These are phyloP conservation scores for Populus tremula DNA, from an alignment of 345 rosid genomes.

Conservation along the genomic window DNA sequence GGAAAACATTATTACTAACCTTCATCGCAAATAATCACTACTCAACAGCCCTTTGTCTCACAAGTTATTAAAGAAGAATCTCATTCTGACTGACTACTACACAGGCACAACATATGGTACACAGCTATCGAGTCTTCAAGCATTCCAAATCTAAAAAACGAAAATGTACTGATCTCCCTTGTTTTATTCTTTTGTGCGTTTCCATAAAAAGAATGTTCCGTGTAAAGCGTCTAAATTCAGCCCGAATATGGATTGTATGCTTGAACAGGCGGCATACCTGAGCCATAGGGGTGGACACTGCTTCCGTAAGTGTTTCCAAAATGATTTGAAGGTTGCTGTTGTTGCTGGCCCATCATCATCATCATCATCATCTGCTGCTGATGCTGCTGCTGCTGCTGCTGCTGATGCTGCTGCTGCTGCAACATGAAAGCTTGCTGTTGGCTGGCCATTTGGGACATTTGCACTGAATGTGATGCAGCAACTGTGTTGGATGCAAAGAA, in stretches of 20 bases:
- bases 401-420: constrained; percentile 65
- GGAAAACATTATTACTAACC: constrained; percentile 28
- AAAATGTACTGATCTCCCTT: not conserved
- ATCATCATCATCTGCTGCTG: constrained; percentile 59
- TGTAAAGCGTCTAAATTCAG: constrained; percentile 29
- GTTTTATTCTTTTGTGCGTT: not conserved
- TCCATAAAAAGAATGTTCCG: constrained; percentile 16
- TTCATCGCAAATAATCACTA: constrained; percentile 31
- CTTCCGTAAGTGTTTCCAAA: constrained; percentile 50
- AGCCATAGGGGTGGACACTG: constrained; percentile 43
- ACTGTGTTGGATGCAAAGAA: constrained; percentile 49
- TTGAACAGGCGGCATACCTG: constrained; percentile 56
- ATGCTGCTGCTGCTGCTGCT: constrained; percentile 64
- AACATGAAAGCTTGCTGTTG: constrained; percentile 68
- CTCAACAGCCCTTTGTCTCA: constrained; percentile 13
- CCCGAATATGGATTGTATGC: constrained; percentile 61
- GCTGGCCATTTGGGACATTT: constrained; percentile 67
- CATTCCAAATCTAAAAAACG: constrained; percentile 6
- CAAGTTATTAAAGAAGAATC: constrained; percentile 47
- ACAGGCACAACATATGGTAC: constrained; percentile 55
- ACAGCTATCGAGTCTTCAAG: constrained; percentile 23
- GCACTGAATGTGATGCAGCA: constrained; percentile 61
- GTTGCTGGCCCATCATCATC: constrained; percentile 68
- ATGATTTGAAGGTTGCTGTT: constrained; percentile 50
- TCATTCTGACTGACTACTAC: constrained; percentile 45